Percentiles rank a stretch among this genome's conserved stretches.
phyloP scores from a whole-genome alignment of 305 asterid genomes.

The Striga hermonthica region DNA sequence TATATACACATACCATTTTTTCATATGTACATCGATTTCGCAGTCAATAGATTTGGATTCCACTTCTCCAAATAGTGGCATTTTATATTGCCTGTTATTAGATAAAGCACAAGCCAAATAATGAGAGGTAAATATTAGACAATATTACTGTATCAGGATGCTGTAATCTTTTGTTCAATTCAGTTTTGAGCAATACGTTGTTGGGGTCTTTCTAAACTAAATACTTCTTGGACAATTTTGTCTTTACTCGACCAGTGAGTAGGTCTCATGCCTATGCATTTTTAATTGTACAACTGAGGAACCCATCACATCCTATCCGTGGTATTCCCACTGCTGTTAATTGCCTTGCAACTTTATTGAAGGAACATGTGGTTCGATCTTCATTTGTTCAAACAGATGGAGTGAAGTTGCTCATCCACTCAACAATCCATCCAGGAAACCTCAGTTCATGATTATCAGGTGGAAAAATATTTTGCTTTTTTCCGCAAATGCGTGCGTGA shows the following conservation, averaged over 20 bases:
- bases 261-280: conserved; percentile 21
- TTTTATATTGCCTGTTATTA: not conserved
- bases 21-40: no score
- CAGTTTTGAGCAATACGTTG: conserved; percentile 20
- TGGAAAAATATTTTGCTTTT: no score
- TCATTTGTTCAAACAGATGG: conserved; percentile 89
- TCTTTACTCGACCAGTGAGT: not conserved
- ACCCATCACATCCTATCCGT: conserved; percentile 76
- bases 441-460: conserved; percentile 5
- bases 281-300: conserved; percentile 58
- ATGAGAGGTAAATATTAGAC: conserved; percentile 20
- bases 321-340: conserved; percentile 74
- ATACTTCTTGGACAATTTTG: conserved; percentile 10
- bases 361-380: conserved; percentile 75
- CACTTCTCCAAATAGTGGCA: not conserved
- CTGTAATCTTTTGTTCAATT: conserved; percentile 10
- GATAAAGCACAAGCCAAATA: conserved; percentile 8
- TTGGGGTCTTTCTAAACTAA: conserved; percentile 17
- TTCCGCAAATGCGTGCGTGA: no score
- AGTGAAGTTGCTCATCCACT: conserved; percentile 78
- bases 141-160: conserved; percentile 18
- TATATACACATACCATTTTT: no score
- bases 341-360: conserved; percentile 77
- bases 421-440: conserved; percentile 90
- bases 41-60: no score